Evolutionary conservation across 2,329 filamentous ascomycete species (phyloP).

Genomic region (Plenodomus biglobosus): DNA sequence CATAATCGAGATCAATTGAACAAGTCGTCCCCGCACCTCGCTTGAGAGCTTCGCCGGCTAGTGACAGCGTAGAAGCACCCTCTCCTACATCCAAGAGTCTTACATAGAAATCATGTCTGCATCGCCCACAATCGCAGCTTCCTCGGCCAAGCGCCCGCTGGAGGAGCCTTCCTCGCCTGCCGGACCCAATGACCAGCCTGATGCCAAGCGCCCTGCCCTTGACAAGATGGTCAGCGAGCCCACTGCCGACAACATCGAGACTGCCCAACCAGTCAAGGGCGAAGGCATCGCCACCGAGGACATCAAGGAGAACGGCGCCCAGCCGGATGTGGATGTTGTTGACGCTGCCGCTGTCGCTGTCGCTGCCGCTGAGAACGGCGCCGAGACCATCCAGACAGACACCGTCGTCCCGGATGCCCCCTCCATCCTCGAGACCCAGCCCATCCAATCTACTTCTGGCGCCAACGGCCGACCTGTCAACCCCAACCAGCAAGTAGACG

Average conservation of each 20-base stretch:
- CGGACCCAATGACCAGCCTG: constrained; percentile 86
- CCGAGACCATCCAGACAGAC: constrained; percentile 67
- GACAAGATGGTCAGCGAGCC: constrained; percentile 77
- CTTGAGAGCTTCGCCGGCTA: constrained; percentile 29
- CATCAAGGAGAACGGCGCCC: constrained; percentile 31
- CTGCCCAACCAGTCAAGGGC: constrained; percentile 40
- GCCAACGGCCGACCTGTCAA: constrained; percentile 54
- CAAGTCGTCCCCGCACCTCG: constrained; percentile 27
- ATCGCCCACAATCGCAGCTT: constrained; percentile 52
- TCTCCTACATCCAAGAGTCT: constrained; percentile 24
- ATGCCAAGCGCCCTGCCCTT: constrained; percentile 93
- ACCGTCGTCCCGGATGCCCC: constrained; percentile 67
- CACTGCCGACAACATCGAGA: constrained; percentile 53
- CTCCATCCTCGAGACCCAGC: constrained; percentile 56
- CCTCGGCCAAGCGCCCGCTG: constrained; percentile 86
- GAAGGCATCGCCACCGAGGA: constrained; percentile 39
- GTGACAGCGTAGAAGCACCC: constrained; percentile 34
- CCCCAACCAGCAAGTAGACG: constrained; percentile 68
- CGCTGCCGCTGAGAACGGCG: constrained; percentile 47
- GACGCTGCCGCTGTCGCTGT: constrained; percentile 37
- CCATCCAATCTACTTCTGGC: constrained; percentile 59
- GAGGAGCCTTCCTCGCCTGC: constrained; percentile 97
- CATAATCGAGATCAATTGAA: constrained; percentile 47
- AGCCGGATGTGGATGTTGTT: constrained; percentile 24
- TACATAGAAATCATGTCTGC: constrained; percentile 48